phyloP scores from a whole-genome alignment of 352 stramenopile genomes.

The Globisporangium sylvaticum region DNA sequence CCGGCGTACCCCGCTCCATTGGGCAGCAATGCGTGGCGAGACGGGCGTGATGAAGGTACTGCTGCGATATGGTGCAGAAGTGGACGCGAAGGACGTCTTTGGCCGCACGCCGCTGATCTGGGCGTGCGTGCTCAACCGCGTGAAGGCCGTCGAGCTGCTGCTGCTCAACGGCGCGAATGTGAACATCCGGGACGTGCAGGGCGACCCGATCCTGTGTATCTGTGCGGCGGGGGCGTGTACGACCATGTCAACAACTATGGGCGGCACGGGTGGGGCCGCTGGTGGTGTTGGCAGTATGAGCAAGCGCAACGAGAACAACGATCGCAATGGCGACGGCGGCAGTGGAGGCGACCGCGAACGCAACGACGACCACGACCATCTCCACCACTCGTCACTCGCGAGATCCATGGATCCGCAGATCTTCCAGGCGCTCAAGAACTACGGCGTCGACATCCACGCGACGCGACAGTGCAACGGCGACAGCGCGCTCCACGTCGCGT shows the following conservation, averaged over 20 bases:
- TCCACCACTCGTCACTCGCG: conserved; percentile 22
- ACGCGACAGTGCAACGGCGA: conserved; percentile 62
- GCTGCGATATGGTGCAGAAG: conserved; percentile 46
- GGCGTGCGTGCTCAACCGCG: conserved; percentile 71
- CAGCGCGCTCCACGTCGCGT: conserved; percentile 66
- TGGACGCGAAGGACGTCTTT: conserved; percentile 64
- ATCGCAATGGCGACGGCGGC: conserved; percentile 21
- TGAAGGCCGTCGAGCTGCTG: conserved; percentile 50
- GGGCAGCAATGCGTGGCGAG: conserved; percentile 75
- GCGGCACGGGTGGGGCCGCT: background rate
- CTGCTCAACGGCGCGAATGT: conserved; percentile 51
- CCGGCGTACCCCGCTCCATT: conserved; percentile 68
- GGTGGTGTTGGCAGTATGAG: background rate
- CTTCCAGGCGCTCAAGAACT: conserved; percentile 43
- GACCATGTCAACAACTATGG: conserved; percentile 15
- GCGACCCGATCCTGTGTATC: conserved; percentile 63
- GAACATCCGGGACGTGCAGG: conserved; percentile 56
- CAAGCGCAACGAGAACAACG: conserved; percentile 11
- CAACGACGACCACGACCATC: conserved; percentile 17
- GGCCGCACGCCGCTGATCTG: conserved; percentile 66
- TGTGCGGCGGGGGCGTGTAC: conserved; percentile 46
- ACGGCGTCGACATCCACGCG: conserved; percentile 52
- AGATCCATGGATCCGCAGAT: conserved; percentile 47
- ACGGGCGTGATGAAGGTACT: conserved; percentile 53
- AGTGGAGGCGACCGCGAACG: conserved; percentile 26